Evolutionary conservation across 2,329 filamentous ascomycete species (phyloP).

Genomic region (Colletotrichum sp.): DNA sequence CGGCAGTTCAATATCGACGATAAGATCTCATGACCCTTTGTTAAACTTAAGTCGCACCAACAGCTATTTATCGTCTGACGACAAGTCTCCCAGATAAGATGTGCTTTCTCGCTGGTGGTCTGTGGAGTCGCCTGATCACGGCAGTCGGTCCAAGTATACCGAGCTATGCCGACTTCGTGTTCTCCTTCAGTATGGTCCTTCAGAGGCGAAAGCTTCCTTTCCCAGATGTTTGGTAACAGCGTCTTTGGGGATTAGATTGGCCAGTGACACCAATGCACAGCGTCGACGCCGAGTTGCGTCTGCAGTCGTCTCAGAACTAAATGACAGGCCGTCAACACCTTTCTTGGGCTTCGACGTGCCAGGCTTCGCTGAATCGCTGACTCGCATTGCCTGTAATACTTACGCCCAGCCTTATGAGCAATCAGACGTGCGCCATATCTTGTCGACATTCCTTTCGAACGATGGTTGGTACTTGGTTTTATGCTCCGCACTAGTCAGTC

Average conservation of each 20-base stretch:
- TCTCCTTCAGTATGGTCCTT: not conserved
- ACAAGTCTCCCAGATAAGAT: not conserved
- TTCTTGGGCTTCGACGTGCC: not conserved
- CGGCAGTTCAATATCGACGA: not conserved
- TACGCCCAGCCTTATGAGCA: not conserved
- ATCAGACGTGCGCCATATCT: not conserved
- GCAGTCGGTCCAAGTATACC: not conserved
- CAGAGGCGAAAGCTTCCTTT: not conserved
- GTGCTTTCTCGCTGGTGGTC: not conserved
- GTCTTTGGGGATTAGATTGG: not conserved
- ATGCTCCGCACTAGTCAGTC: too few relatives aligned
- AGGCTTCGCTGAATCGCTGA: not conserved
- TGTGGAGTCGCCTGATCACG: not conserved
- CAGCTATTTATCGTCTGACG: not conserved
- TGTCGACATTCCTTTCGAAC: not conserved
- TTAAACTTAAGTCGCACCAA: not conserved
- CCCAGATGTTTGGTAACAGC: accelerated
- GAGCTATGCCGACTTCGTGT: not conserved
- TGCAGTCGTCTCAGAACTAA: not conserved
- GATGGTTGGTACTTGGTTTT: accelerated
- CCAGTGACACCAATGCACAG: accelerated
- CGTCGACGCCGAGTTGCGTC: not conserved
- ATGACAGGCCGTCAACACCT: not conserved
- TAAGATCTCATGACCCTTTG: not conserved
- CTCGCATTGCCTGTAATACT: not conserved